These are phyloP conservation scores for Xylaria castorea DNA, from an alignment of 495 filamentous ascomycete species.

Conservation along the genomic window DNA sequence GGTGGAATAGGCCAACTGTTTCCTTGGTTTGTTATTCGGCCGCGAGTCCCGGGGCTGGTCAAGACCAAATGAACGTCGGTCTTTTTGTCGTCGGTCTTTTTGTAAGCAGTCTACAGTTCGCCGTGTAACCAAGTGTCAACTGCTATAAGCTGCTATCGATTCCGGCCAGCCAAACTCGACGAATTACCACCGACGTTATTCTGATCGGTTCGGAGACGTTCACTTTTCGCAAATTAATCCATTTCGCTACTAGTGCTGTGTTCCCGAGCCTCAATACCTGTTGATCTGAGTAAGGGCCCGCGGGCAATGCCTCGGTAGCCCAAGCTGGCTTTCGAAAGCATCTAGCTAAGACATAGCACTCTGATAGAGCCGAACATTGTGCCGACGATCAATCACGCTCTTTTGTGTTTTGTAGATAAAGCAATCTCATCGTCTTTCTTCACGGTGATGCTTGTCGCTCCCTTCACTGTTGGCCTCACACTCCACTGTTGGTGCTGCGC, in stretches of 20 bases:
- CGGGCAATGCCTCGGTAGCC: constrained; percentile 10
- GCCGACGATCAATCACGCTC: constrained; percentile 17
- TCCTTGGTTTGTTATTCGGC: neutral
- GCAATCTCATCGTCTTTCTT: constrained; percentile 2
- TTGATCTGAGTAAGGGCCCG: constrained; percentile 8
- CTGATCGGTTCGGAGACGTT: constrained; percentile 22
- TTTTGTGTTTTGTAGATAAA: neutral
- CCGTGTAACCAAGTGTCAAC: neutral
- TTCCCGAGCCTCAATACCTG: neutral
- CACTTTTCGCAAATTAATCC: neutral
- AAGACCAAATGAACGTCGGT: neutral
- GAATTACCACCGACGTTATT: neutral
- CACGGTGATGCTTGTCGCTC: neutral
- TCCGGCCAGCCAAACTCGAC: neutral
- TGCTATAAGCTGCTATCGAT: neutral
- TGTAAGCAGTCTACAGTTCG: neutral
- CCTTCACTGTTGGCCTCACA: neutral
- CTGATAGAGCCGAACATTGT: constrained; percentile 26
- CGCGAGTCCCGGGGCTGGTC: neutral
- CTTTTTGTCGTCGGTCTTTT: neutral
- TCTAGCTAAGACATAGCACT: constrained; percentile 25
- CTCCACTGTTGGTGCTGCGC: constrained; percentile 3
- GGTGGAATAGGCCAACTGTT: neutral
- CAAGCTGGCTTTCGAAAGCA: constrained; percentile 3
- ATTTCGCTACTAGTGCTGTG: neutral